A percentile compares a stretch with the other conserved stretches of the same genome.
Conservation (phyloP, 495 filamentous ascomycete genomes). For the Opeltia flavorubescens region DNA sequence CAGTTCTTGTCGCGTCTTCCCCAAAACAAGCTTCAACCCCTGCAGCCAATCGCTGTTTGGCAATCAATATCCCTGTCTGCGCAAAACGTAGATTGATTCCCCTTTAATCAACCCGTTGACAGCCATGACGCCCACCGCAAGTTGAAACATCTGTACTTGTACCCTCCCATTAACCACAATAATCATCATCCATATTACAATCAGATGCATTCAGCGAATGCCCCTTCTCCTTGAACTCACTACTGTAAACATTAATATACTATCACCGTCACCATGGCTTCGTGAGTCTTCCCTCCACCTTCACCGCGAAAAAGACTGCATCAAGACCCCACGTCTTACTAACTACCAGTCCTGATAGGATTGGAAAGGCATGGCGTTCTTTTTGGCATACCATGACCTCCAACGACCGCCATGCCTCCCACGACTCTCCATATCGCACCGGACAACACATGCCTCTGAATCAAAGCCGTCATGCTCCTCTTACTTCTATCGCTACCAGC, state of each 20-base stretch:
- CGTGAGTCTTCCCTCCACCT: neutral
- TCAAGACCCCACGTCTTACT: neutral
- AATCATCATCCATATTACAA: neutral
- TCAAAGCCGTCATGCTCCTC: conserved; percentile 51
- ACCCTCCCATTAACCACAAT: neutral
- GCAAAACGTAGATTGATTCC: neutral
- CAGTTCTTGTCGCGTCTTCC: neutral
- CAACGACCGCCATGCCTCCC: conserved; percentile 61
- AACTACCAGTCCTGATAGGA: conserved; percentile 22
- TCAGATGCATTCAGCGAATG: conserved; percentile 1
- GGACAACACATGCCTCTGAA: conserved; percentile 67
- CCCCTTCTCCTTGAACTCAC: neutral
- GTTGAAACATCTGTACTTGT: neutral
- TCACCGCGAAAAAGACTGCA: neutral
- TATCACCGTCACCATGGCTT: conserved; percentile 1
- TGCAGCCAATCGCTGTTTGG: neutral
- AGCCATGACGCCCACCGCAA: neutral
- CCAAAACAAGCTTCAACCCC: neutral
- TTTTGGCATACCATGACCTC: conserved; percentile 97
- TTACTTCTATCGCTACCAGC: conserved; percentile 66
- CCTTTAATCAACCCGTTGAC: conserved; percentile 1
- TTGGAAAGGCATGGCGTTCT: conserved; percentile 53
- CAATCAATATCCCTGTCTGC: neutral
- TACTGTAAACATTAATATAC: neutral
- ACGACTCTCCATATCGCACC: conserved; percentile 75